Evolutionary conservation across 495 filamentous ascomycete genomes (phyloP).

Genomic region (Thozetella sp.): DNA sequence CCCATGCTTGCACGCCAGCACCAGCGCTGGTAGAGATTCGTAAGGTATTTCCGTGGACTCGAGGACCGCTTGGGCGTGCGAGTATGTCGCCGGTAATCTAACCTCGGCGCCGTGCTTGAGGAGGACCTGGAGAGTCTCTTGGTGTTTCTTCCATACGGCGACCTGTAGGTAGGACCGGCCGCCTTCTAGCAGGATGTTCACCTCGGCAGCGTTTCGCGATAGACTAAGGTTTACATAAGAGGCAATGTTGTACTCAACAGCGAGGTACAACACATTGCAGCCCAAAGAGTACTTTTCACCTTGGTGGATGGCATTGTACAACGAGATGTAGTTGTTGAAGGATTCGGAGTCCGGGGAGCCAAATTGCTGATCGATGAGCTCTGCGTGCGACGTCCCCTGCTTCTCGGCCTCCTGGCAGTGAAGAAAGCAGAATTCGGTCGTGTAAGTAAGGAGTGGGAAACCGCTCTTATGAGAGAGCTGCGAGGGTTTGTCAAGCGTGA

Average conservation of each 20-base stretch:
- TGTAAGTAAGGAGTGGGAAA: slow-evolving; percentile 6
- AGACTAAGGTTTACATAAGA: slow-evolving; percentile 5
- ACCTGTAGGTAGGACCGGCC: slow-evolving; percentile 5
- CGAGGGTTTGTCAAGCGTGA: neutral
- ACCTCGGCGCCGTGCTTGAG: slow-evolving; percentile 6
- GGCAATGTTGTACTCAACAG: slow-evolving; percentile 7
- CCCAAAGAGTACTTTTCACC: neutral
- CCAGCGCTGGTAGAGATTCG: neutral
- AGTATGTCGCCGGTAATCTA: neutral
- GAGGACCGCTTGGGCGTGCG: neutral
- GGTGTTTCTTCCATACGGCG: slow-evolving; percentile 1
- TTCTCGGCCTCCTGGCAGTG: slow-evolving; percentile 10
- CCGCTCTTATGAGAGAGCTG: neutral
- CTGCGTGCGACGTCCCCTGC: neutral
- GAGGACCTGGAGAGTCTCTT: slow-evolving; percentile 4
- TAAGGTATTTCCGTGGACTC: neutral
- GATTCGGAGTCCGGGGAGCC: neutral
- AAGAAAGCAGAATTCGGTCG: slow-evolving; percentile 6
- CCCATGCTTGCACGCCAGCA: slow-evolving; percentile 7
- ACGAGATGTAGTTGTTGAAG: neutral
- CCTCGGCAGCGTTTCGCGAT: neutral
- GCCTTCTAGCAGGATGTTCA: slow-evolving; percentile 4
- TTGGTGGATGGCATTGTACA: neutral
- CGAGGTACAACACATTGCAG: slow-evolving; percentile 3
- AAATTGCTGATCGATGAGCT: slow-evolving; percentile 7